Base-by-base conservation (phyloP, 768 basidiomycete species). In the Lactarius hengduanensis region DNA sequence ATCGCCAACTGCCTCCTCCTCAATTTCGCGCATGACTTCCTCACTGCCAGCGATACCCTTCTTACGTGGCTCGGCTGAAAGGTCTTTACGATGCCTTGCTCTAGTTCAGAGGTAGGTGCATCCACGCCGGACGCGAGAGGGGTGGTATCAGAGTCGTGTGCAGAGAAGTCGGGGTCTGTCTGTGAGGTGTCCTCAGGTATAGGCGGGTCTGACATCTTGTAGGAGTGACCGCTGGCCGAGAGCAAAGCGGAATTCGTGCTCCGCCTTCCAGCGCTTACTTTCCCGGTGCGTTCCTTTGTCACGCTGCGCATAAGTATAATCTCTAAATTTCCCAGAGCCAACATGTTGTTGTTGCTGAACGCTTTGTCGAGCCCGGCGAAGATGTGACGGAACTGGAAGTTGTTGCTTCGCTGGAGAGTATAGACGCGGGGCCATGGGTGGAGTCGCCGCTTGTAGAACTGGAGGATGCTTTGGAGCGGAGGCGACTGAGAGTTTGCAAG, bases 311-410 rank as follows among this genome's bases (percentile, higher is more conserved):
- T 92, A 90, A 11, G 80, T 79, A 73, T 91, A 86, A 75, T 94
- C 92, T 63, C 88, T 82, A 71, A 92, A 81, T 63, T 87, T 83
- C n/a, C 88, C 86, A 20, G 92, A 93, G 57, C 90, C 88, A 69
- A 94, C 59, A 94, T 79, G 72, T 93, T 93, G 75, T 93, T 93
- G 79, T 90, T 92, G 75, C 90, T n/a, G n/a, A 90, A 56, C 92
- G 84, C 77, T 90, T 89, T 63, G 80, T 78, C 47, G 84, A 83
- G 40, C 65, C 70, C 75, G 64, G 22, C 71, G 78, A 72, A 77
- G 72, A 73, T 74, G 76, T 69, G 63, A 74, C 71, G 63, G 81
- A 78, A 70, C 76, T 70, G 69, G 76, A 67, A 69, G 80, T 68
- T 76, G 80, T 68, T 76, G 83, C 73, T 50, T 71, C 66, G 40